Evolutionary conservation across 345 rosid genomes (phyloP).

Genomic region (Linum trigynum): DNA sequence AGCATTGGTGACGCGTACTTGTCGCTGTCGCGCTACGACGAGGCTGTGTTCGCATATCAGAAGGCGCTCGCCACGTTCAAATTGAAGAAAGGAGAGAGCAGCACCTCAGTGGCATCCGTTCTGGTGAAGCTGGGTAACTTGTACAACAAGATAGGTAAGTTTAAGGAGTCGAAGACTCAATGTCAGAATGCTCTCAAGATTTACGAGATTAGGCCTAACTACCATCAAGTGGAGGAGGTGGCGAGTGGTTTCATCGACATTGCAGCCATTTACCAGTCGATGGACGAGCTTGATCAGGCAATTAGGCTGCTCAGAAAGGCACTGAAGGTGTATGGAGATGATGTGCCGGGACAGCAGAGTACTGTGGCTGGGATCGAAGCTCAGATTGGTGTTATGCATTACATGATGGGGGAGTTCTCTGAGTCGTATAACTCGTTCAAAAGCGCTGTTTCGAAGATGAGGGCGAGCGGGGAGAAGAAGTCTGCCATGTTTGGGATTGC

Average conservation of each 20-base stretch:
- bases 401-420: slow-evolving; percentile 64
- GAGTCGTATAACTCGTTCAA: slow-evolving; percentile 64
- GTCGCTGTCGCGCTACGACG: slow-evolving; percentile 74
- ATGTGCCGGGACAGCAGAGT: slow-evolving; percentile 63
- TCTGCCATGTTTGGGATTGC: slow-evolving; percentile 72
- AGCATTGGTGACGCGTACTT: slow-evolving; percentile 88
- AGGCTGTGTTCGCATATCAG: slow-evolving; percentile 78
- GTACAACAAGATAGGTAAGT: slow-evolving; percentile 67
- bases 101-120: slow-evolving; percentile 74
- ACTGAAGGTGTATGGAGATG: slow-evolving; percentile 40
- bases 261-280: slow-evolving; percentile 77
- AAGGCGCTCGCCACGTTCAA: slow-evolving; percentile 75
- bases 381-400: slow-evolving; percentile 82
- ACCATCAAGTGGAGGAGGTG: slow-evolving; percentile 48
- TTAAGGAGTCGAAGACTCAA: slow-evolving; percentile 67
- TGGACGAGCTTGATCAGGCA: slow-evolving; percentile 62
- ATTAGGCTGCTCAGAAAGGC: slow-evolving; percentile 63
- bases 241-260: slow-evolving; percentile 74
- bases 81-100: slow-evolving; percentile 67
- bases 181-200: slow-evolving; percentile 74
- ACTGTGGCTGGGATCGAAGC: slow-evolving; percentile 88
- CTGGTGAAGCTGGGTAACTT: slow-evolving; percentile 78
- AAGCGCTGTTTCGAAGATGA: slow-evolving; percentile 53
- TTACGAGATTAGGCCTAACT: slow-evolving; percentile 34
- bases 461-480: slow-evolving; percentile 68